phyloP scores from a whole-genome alignment of 352 stramenopile genomes.

The Globisporangium carolinianum region DNA sequence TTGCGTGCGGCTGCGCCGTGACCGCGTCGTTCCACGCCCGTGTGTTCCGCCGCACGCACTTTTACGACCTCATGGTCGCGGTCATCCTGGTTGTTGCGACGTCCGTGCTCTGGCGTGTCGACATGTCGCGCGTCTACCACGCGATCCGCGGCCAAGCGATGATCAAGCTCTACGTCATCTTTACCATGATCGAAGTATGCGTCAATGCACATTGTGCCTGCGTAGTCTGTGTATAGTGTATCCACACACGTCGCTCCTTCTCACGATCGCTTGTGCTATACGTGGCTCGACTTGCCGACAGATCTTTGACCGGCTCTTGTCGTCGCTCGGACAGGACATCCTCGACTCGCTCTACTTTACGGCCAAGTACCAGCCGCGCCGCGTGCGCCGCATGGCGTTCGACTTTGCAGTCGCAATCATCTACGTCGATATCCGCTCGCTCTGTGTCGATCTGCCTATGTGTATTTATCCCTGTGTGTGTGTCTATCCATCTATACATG shows the following conservation, averaged over 20 bases:
- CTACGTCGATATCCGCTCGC: constrained; percentile 59
- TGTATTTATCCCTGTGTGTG: too few species aligned
- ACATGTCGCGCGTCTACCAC: constrained; percentile 98
- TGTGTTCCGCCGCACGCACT: constrained; percentile 80
- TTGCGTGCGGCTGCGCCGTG: constrained; percentile 64
- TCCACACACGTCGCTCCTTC: too few species aligned
- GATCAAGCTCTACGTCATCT: constrained; percentile 98
- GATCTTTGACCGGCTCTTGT: constrained; percentile 97
- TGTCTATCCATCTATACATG: too few species aligned
- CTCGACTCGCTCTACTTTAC: constrained; percentile 94
- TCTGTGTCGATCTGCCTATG: too few species aligned
- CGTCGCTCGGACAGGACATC: constrained; percentile 95
- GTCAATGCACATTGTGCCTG: neutral
- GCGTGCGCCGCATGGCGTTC: constrained; percentile 61
- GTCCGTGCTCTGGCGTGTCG: constrained; percentile 74
- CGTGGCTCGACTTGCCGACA: neutral
- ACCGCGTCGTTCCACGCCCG: constrained; percentile 65
- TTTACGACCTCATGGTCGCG: constrained; percentile 90
- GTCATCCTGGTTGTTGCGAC: constrained; percentile 80
- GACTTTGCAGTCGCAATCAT: constrained; percentile 72
- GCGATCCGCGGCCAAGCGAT: constrained; percentile 96
- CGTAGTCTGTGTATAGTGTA: neutral
- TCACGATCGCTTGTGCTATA: too few species aligned
- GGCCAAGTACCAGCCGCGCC: constrained; percentile 68
- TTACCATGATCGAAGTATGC: constrained; percentile 93